A percentile compares a stretch with the other conserved stretches of the same genome.
Conservation (phyloP, 805 yeast genomes). For the Yamadazyma phyllophila region DNA sequence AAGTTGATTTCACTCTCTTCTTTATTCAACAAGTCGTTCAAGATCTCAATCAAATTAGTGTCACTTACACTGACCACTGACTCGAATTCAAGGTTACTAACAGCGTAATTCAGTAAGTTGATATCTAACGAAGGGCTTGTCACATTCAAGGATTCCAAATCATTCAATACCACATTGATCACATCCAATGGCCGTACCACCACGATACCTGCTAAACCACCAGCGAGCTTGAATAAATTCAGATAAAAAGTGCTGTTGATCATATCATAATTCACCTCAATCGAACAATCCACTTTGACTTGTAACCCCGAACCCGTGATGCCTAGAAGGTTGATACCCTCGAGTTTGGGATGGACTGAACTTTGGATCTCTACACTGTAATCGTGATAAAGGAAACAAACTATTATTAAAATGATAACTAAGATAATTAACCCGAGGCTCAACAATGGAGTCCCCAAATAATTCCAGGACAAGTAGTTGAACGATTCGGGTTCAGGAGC, state of each 20-base stretch:
- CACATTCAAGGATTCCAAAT: slow-evolving; percentile 14
- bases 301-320: slow-evolving; percentile 27
- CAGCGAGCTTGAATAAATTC: slow-evolving; percentile 19
- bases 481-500: background rate
- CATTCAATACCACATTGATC: slow-evolving; percentile 18
- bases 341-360: slow-evolving; percentile 22
- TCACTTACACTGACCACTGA: slow-evolving; percentile 10
- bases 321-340: slow-evolving; percentile 22
- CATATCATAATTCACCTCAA: slow-evolving; percentile 27
- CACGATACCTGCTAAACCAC: slow-evolving; percentile 22
- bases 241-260: slow-evolving; percentile 22
- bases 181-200: slow-evolving; percentile 19
- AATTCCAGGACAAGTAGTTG: background rate
- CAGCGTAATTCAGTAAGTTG: slow-evolving; percentile 8
- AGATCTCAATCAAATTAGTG: slow-evolving; percentile 11
- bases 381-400: slow-evolving; percentile 15
- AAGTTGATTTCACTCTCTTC: slow-evolving; percentile 22
- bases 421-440: slow-evolving; percentile 12
- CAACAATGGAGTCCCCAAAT: slow-evolving; percentile 11
- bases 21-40: slow-evolving; percentile 15
- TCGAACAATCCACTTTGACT: slow-evolving; percentile 25
- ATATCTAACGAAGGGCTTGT: slow-evolving; percentile 11
- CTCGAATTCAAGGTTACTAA: slow-evolving; percentile 10
- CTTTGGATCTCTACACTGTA: slow-evolving; percentile 12
- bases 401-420: slow-evolving; percentile 11